phyloP scores from a whole-genome alignment of 202 grass and related monocot genomes.

The Eragrostis tef region DNA sequence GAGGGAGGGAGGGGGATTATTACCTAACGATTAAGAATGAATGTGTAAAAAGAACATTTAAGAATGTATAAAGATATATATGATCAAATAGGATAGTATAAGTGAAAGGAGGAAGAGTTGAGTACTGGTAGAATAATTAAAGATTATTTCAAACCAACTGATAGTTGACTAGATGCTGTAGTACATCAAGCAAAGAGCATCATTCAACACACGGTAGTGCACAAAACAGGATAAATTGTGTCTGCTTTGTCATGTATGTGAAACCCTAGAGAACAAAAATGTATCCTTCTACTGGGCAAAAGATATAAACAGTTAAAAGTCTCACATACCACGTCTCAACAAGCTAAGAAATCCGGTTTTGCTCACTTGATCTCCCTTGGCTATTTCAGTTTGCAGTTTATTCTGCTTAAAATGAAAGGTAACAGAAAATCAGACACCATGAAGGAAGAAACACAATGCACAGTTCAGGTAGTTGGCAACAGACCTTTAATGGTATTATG shows the following conservation, averaged over 20 bases:
- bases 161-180: not conserved
- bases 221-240: not conserved
- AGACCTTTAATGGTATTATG: conserved; percentile 73
- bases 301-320: conserved; percentile 31
- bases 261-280: not conserved
- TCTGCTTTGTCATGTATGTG: not conserved
- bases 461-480: conserved; percentile 5
- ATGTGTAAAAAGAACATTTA: not conserved
- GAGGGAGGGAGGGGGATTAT: not conserved
- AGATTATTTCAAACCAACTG: conserved; percentile 16
- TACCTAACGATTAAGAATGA: too few species aligned
- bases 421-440: conserved; percentile 31
- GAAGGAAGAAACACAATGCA: conserved; percentile 35
- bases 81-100: not conserved
- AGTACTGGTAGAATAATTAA: not conserved
- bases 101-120: not conserved
- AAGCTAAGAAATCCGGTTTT: conserved; percentile 69
- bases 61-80: conserved; percentile 6
- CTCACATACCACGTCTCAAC: conserved; percentile 61
- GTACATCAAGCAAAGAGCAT: conserved; percentile 2
- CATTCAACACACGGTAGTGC: not conserved
- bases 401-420: conserved; percentile 56
- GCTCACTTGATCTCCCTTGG: conserved; percentile 61
- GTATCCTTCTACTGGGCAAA: conserved; percentile 1
- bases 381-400: conserved; percentile 66